Percentiles rank a stretch among this genome's conserved stretches.
Conservation (phyloP, 768 basidiomycete species). For the Melanogaster broomeanus region DNA sequence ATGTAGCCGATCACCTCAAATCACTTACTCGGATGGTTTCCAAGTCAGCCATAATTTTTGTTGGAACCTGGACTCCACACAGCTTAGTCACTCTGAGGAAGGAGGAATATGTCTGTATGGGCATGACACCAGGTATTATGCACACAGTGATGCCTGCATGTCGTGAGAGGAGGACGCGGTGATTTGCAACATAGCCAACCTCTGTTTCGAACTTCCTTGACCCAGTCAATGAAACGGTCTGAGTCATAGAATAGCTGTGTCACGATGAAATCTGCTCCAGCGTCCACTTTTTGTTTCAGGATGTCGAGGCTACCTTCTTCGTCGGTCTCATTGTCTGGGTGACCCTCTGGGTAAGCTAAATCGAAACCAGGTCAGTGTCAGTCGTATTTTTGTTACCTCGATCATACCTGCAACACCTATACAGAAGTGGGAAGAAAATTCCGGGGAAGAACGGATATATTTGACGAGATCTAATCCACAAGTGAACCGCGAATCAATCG, state of each 20-base stretch:
- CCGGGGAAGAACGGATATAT: conserved; percentile 77
- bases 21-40: conserved; percentile 72
- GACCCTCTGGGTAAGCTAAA: conserved; percentile 89
- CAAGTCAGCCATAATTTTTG: conserved; percentile 61
- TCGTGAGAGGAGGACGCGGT: conserved; percentile 5
- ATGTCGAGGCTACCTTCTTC: conserved; percentile 67
- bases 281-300: conserved; percentile 87
- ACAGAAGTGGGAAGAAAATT: conserved; percentile 85
- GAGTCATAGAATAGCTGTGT: conserved; percentile 98
- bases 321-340: conserved; percentile 58
- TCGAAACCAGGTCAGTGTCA: background rate
- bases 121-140: conserved; percentile 96
- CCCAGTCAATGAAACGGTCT: conserved; percentile 83
- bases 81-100: conserved; percentile 91
- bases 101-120: conserved; percentile 94
- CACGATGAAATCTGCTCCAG: conserved; percentile 93
- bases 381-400: background rate
- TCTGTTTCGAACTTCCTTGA: conserved; percentile 63
- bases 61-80: conserved; percentile 78
- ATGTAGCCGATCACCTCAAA: background rate
- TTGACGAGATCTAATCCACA: conserved; percentile 88
- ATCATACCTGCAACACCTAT: conserved; percentile 87
- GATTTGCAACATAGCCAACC: conserved; percentile 46
- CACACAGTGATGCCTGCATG: conserved; percentile 83
- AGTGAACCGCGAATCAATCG: conserved; percentile 79